Evolutionary conservation across 1,284 basidiomycete species (phyloP), one percentile per base, ranked within the genome.

Genomic region (Meira miltonrushii): DNA sequence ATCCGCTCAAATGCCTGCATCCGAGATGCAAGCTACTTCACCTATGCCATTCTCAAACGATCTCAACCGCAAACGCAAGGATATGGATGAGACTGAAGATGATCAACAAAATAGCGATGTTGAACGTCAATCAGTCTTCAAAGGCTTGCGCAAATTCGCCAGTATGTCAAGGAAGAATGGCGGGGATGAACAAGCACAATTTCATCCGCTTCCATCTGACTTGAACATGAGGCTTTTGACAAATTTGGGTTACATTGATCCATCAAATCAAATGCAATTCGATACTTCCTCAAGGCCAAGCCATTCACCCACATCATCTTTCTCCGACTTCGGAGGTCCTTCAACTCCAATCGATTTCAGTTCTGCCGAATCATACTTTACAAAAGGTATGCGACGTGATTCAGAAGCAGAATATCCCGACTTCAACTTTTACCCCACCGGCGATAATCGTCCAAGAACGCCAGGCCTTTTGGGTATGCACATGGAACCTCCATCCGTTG

Each of bases 401-500:
- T 21, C 50, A 28, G 50, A 53, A 38, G 50, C 38, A 19, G 50
- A 19, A 19, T 53, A 53, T 23, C 50, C 50, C 6, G 39, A 38
- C 7, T 41, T 53, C 38, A 25, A 53, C 50, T 17, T 53, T 25
- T 53, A 53, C 15, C 50, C 50, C 28, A 33, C 28, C 7, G 38
- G 38, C 12, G 23, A 39, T n/a, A 23, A 15, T 53, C 25, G 12
- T 13, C 23, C 46, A 2, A 17, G 50, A 13, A n/a, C 50, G 5
- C 37, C 50, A n/a, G 50, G 50, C 5, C 37, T 53, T n/a, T 39
- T 53, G 50, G 50, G 50, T 2, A 53, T 53, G 50, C 17, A 53
- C 28, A 28, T 53, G 23, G 13, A 53, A 17, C 28, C 17, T 5
- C 13, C 47, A 25, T 15, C 13, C 9, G 21, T n/a, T 17, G 21